Base-by-base conservation (phyloP, 164 flowering plant species). In the Protea cynaroides region DNA sequence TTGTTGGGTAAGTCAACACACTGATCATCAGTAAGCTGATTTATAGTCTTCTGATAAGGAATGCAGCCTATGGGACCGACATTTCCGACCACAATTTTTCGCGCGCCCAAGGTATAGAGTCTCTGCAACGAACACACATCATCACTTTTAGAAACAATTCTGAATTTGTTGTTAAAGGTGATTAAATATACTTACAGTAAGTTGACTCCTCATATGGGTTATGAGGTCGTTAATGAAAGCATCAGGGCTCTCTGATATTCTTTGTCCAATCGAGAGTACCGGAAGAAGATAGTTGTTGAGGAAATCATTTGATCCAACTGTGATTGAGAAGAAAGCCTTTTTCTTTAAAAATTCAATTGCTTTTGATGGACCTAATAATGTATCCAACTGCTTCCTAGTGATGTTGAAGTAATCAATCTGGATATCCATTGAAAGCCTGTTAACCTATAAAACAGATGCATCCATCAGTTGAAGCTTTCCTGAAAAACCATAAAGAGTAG, bases 1-100 rank as follows among this genome's bases (percentile, higher is more conserved):
- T 91, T 76, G 58, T 94, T 85, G 2, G 96, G 81, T 66, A 94
- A 71, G 4, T 84, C 88, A 34, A 81, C 99, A 57, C 97, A 94
- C 55, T 91, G 79, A 24, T 79, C 72, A 60, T 72, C 70, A 7
- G 38, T 77, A 12, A 89, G 23, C 58, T 78, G 86, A 61, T 88
- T 94, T 11, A 91, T 86, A 0, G 89, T 85, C 72, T 88, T 94
- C 74, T 91, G 95, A 50, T 94, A 94, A 0, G 99, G 99, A 53
- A 94, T 94, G 81, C 97, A 91, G 6, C 97, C 96, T 18, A 94
- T 78, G 13, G 95, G 99, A 11, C 99, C 99, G 0, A 94, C 90
- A 47, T 83, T 89, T 19, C 87, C 92, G 0, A 94, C 57, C 46
- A 89, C 86, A 56, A 94, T 88, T 61, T 94, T 91, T 66, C 97